Conservation (phyloP, 768 basidiomycete genomes). For the Goffeauzyma gilvescens region DNA sequence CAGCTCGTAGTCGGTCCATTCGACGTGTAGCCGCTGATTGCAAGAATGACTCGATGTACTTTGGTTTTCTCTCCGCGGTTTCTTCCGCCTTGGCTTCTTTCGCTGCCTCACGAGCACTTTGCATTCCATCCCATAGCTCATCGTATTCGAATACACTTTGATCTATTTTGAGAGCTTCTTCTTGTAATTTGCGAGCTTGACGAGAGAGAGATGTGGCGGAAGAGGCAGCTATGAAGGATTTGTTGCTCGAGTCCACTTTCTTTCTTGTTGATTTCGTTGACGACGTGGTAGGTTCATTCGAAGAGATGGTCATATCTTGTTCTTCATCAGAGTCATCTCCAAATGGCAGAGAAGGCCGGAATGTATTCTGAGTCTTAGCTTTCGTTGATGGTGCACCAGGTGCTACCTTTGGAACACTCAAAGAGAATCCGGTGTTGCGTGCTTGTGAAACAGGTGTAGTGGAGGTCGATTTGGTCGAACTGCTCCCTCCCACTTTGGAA, state of each 20-base stretch:
- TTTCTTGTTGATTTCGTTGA: too few species aligned
- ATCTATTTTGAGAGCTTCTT: conserved; percentile 61
- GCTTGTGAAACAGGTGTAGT: too few species aligned
- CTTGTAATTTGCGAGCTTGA: conserved; percentile 36
- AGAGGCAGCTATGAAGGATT: background rate
- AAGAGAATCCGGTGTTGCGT: too few species aligned
- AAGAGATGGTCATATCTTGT: conserved; percentile 34
- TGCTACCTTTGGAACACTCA: too few species aligned
- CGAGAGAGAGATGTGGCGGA: conserved; percentile 17
- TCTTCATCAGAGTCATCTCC: too few species aligned
- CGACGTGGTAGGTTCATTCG: background rate
- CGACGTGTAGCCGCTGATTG: conserved; percentile 66
- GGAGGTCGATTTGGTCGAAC: too few species aligned
- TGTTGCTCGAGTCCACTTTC: conserved; percentile 8
- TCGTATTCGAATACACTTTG: conserved; percentile 81
- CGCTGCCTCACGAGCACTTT: conserved; percentile 56
- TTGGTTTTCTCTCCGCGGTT: conserved; percentile 67
- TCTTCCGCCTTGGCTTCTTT: conserved; percentile 62
- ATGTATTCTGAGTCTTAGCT: too few species aligned
- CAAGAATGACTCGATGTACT: conserved; percentile 71
- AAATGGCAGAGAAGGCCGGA: too few species aligned
- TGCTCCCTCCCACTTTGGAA: too few species aligned
- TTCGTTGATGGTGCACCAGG: too few species aligned
- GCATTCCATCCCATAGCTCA: conserved; percentile 89
- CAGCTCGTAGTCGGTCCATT: conserved; percentile 74